Evolutionary conservation across 345 rosid genomes (phyloP), one percentile per base, ranked within the genome.

Genomic region (Chamaenerion angustifolium): DNA sequence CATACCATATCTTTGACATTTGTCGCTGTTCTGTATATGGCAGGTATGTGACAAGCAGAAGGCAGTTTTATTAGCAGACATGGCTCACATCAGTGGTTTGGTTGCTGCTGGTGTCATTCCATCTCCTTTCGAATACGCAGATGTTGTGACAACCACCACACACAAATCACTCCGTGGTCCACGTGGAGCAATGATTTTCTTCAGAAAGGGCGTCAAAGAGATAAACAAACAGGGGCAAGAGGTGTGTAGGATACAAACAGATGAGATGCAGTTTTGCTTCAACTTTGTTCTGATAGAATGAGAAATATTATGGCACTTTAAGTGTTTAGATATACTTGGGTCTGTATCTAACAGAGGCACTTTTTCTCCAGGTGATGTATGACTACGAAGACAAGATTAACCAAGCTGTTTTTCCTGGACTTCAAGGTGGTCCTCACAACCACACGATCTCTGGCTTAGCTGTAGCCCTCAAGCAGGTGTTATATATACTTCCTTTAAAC

Each of bases 131-230:
- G 95, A 90, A 70, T 85, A 81, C 70, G 95, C 95, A 12, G 98
- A 85, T 72, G 60, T 90, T 43, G 95, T 90, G 64, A 90, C 98
- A 1, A 90, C 98, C 48, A 85, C 98, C 44, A 90, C 98, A 27
- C 98, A 90, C 68, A 90, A 90, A 64, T 90, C 98, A 11, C 95
- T 90, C 48, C 94, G 98, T 44, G 98, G 98, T 64, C 95, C 98
- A 18, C 81, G 98, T 58, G 98, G 98, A 12, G 98, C 95, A 45
- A 83, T 89, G 97, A 89, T 89, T 66, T 89, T 89, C 81, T 89
- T 77, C 68, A 79, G 86, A 70, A 90, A 85, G 76, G 98, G 94
- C 12, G 58, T 90, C 23, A 90, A 89, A 69, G 94, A 73, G 72
- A 51, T 85, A 40, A 79, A 83, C 73, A 85, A 89, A 70, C 78